Conservation (phyloP, 495 filamentous ascomycete species). For the Penicillium longicatenatum region DNA sequence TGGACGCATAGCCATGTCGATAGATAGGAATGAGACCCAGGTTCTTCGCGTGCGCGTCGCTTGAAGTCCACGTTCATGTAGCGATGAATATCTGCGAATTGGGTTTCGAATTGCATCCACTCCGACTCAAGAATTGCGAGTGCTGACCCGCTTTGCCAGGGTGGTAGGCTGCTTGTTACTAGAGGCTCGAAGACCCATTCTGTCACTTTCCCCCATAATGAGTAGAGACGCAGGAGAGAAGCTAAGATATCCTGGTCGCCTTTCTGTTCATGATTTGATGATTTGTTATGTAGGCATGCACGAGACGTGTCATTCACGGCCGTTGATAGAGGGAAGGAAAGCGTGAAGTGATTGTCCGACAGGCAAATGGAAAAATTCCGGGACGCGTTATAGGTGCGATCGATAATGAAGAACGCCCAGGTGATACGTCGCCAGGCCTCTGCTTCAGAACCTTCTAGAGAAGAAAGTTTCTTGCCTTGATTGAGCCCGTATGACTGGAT, state of each 20-base stretch:
- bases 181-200: constrained; percentile 32
- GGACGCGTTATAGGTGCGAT: constrained; percentile 33
- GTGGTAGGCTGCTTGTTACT: constrained; percentile 18
- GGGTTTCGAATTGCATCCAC: constrained; percentile 36
- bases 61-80: constrained; percentile 33
- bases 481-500: constrained; percentile 29
- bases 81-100: constrained; percentile 31
- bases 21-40: constrained; percentile 23
- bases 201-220: constrained; percentile 32
- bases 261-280: constrained; percentile 23
- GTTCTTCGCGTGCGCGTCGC: constrained; percentile 28
- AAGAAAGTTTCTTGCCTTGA: constrained; percentile 16
- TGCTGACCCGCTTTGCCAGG: constrained; percentile 32
- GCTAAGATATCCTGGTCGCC: constrained; percentile 28
- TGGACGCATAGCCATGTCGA: constrained; percentile 34
- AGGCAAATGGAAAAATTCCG: constrained; percentile 31
- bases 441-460: constrained; percentile 4
- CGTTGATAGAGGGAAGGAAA: constrained; percentile 19
- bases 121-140: constrained; percentile 31
- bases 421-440: constrained; percentile 26
- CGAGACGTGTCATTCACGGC: not conserved
- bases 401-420: constrained; percentile 37
- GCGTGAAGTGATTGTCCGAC: constrained; percentile 30
- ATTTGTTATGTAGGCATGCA: constrained; percentile 22
- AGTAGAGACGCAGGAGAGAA: constrained; percentile 27